Evolutionary conservation across 2,329 filamentous ascomycete species (phyloP).

Genomic region (Aspergillus sp.): DNA sequence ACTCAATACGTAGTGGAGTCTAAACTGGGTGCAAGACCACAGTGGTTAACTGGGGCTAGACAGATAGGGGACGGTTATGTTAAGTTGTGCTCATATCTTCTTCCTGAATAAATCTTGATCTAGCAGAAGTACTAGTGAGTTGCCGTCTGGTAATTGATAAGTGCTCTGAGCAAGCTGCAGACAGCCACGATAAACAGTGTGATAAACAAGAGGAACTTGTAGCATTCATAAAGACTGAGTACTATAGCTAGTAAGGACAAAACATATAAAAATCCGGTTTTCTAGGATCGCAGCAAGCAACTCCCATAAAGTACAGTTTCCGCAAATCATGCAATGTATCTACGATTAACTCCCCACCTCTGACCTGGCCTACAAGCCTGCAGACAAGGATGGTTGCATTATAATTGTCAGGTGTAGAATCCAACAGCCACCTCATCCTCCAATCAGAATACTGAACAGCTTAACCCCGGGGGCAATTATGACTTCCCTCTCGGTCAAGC

Average conservation of each 20-base stretch:
- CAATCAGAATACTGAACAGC: not conserved
- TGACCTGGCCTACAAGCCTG: not conserved
- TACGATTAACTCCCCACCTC: conserved; percentile 15
- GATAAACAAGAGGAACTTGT: not conserved
- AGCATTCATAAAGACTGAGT: conserved; percentile 3
- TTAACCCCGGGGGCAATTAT: not conserved
- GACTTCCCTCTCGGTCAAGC: not conserved
- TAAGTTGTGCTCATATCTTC: no score
- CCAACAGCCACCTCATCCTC: not conserved
- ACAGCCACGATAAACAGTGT: no score
- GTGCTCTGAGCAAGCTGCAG: no score
- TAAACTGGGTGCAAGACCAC: no score
- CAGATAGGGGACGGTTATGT: no score
- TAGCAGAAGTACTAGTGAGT: no score
- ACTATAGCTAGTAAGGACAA: conserved; percentile 5
- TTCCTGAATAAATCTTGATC: no score
- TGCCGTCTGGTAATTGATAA: no score
- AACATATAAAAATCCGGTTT: conserved; percentile 16
- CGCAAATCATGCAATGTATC: conserved; percentile 25
- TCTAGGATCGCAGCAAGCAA: conserved; percentile 19
- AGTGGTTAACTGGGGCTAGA: no score
- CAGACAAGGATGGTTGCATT: not conserved
- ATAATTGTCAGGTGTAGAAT: conserved; percentile 8
- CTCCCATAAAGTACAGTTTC: conserved; percentile 27
- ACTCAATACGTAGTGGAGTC: no score